Evolutionary conservation across 2,329 filamentous ascomycete species (phyloP), one percentile per base, ranked within the genome.

Genomic region (Aspergillus pseudoviridinutans): DNA sequence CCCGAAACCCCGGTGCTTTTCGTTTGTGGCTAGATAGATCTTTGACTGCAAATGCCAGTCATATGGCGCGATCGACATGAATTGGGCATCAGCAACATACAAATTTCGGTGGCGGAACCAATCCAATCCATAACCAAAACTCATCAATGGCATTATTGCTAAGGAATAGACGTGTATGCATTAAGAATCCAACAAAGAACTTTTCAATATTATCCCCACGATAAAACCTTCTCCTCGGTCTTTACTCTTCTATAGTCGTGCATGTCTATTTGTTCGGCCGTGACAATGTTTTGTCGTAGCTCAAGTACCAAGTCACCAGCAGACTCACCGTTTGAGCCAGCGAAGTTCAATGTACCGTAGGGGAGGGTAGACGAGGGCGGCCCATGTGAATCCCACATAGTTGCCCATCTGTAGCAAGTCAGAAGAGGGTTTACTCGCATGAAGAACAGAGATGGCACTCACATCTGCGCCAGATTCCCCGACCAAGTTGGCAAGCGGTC

Each of bases 371-470:
- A 85, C 77, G 4, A 87, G 47, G 2, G 75, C 81, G 4, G 83
- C 81, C 83, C 82, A 87, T 0, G 79, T 76, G 64, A 86, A 86
- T 1, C 82, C 83, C 41, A 87, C 80, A 60, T 83, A 84, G 42
- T 83, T 83, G 1, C 83, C 83, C 80, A 85, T 83, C 72, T 74
- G 55, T 14, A 4, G 17, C 1, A 52, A 29, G 50, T 59, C 53
- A 67, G 52, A 70, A 5, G 28, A 25, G 51, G 38, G 8, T 9
- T 32, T 22, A 62, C 20, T 41, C 1, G 8, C 12, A 27, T 12
- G 12, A 42, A 53, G 17, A 38, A 44, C 44, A 25, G 35, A 22
- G 25, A 25, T 53, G 52, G 9, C 70, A 68, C 80, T 75, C 69
- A 84, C 77, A 74, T 86, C 83, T 50, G 78, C 83, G 20, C 84